Conservation (phyloP, 2,329 filamentous ascomycete genomes). For the Pestalotiopsis sp. region DNA sequence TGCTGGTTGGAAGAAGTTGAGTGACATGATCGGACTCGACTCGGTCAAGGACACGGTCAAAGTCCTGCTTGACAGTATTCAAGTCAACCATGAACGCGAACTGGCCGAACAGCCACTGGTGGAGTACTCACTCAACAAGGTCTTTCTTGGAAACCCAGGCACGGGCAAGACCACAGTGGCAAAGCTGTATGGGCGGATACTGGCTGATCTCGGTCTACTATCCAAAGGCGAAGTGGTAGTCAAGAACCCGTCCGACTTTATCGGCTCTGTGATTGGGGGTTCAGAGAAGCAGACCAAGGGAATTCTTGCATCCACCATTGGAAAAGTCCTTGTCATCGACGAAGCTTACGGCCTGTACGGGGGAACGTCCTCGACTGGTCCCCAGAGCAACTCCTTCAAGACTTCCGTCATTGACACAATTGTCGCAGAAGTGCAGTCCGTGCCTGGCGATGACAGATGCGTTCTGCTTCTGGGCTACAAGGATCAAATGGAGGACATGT, state of each 20-base stretch:
- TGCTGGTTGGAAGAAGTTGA: slow-evolving; percentile 31
- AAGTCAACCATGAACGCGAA: slow-evolving; percentile 30
- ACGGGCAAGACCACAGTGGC: slow-evolving; percentile 34
- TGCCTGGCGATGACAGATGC: slow-evolving; percentile 71
- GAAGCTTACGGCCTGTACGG: slow-evolving; percentile 72
- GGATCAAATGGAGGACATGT: slow-evolving; percentile 71
- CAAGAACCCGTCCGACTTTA: slow-evolving; percentile 76
- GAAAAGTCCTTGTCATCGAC: slow-evolving; percentile 80
- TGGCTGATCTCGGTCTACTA: slow-evolving; percentile 40
- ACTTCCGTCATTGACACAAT: slow-evolving; percentile 73
- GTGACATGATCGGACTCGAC: slow-evolving; percentile 28
- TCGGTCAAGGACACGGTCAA: slow-evolving; percentile 36
- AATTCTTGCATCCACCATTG: slow-evolving; percentile 66
- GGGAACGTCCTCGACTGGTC: slow-evolving; percentile 29
- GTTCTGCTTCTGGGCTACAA: slow-evolving; percentile 73
- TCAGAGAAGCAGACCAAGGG: slow-evolving; percentile 75
- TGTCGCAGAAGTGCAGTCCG: slow-evolving; percentile 72
- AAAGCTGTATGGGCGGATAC: slow-evolving; percentile 30
- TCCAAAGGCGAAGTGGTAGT: slow-evolving; percentile 53
- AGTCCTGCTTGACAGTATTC: slow-evolving; percentile 38
- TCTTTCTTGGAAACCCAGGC: slow-evolving; percentile 31
- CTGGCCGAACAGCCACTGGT: slow-evolving; percentile 26
- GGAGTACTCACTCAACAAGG: slow-evolving; percentile 28
- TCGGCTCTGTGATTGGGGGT: slow-evolving; percentile 63
- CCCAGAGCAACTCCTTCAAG: slow-evolving; percentile 48